Percentiles rank a stretch among this genome's conserved stretches.
phyloP scores from a whole-genome alignment of 768 basidiomycete genomes.

The Trametes elegans region DNA sequence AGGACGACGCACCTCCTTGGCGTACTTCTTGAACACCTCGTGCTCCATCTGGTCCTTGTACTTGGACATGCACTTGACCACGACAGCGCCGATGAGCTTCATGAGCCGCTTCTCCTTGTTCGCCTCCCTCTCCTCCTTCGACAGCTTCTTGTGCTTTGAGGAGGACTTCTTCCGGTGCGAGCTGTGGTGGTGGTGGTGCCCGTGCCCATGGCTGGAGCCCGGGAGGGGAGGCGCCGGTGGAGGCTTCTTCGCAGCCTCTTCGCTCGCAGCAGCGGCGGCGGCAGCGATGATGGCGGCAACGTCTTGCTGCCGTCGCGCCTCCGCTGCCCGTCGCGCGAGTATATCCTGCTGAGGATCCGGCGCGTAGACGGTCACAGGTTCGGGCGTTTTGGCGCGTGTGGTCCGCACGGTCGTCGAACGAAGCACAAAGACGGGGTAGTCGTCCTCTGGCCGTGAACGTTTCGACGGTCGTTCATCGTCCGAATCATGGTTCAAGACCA shows the following conservation, averaged over 20 bases:
- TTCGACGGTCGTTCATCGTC: slow-evolving; percentile 19
- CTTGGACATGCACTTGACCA: slow-evolving; percentile 93
- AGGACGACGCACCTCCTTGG: slow-evolving; percentile 74
- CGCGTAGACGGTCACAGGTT: not conserved
- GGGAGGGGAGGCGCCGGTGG: not conserved
- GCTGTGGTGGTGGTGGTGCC: no score
- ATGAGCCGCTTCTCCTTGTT: slow-evolving; percentile 79
- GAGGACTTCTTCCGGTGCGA: slow-evolving; percentile 19
- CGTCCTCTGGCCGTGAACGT: slow-evolving; percentile 18
- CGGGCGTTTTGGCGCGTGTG: not conserved
- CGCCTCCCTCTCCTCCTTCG: slow-evolving; percentile 59
- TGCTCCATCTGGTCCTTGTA: slow-evolving; percentile 71
- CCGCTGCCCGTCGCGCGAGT: slow-evolving; percentile 11
- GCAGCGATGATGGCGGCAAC: slow-evolving; percentile 41
- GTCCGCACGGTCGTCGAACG: not conserved
- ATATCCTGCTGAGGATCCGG: slow-evolving; percentile 1
- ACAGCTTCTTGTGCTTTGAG: slow-evolving; percentile 38
- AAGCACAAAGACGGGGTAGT: slow-evolving; percentile 15
- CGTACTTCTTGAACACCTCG: slow-evolving; percentile 91
- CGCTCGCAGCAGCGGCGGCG: slow-evolving; percentile 29
- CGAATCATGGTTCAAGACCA: slow-evolving; percentile 5
- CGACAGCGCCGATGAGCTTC: slow-evolving; percentile 84
- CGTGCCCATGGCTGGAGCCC: slow-evolving; percentile 18
- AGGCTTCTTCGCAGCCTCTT: slow-evolving; percentile 26
- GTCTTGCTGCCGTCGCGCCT: slow-evolving; percentile 25